These are phyloP conservation scores for Nothopassalora personata DNA, from an alignment of 2,329 filamentous ascomycete genomes.

Conservation along the genomic window DNA sequence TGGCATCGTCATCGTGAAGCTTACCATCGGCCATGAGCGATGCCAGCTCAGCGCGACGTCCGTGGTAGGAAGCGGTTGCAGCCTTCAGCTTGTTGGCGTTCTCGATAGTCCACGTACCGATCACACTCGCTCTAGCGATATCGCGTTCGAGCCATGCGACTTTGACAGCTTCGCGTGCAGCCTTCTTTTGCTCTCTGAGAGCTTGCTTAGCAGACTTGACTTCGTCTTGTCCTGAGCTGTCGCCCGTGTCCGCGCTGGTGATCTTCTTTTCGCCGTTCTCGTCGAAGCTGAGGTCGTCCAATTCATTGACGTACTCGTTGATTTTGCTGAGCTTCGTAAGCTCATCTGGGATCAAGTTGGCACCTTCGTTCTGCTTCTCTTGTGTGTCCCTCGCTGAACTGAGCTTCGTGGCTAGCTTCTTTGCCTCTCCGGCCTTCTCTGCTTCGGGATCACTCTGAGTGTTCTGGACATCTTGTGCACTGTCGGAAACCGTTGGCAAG, in stretches of 20 bases:
- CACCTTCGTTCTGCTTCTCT: background rate
- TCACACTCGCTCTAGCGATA: slow-evolving; percentile 9
- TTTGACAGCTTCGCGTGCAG: slow-evolving; percentile 16
- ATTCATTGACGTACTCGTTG: background rate
- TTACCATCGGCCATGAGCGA: slow-evolving; percentile 15
- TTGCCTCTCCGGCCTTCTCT: background rate
- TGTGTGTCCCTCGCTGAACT: background rate
- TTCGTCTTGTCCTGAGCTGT: background rate
- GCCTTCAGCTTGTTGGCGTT: slow-evolving; percentile 5
- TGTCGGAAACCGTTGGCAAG: background rate
- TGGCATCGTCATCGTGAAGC: slow-evolving; percentile 20
- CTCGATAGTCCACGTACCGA: slow-evolving; percentile 9
- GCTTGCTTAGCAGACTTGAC: slow-evolving; percentile 1
- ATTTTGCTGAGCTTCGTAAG: background rate
- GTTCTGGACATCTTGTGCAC: background rate
- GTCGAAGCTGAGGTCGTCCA: background rate
- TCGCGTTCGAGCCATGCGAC: slow-evolving; percentile 21
- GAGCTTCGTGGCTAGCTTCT: background rate
- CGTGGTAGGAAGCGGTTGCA: slow-evolving; percentile 13
- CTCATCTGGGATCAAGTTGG: background rate
- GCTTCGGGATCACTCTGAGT: background rate
- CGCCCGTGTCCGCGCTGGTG: background rate
- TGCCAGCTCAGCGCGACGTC: slow-evolving; percentile 12
- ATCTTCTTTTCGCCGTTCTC: background rate
- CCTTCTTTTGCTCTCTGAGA: slow-evolving; percentile 10